Evolutionary conservation across 192 early-diverging fungal species (phyloP), one percentile per base, ranked within the genome.

Genomic region (Coemansia sp.): DNA sequence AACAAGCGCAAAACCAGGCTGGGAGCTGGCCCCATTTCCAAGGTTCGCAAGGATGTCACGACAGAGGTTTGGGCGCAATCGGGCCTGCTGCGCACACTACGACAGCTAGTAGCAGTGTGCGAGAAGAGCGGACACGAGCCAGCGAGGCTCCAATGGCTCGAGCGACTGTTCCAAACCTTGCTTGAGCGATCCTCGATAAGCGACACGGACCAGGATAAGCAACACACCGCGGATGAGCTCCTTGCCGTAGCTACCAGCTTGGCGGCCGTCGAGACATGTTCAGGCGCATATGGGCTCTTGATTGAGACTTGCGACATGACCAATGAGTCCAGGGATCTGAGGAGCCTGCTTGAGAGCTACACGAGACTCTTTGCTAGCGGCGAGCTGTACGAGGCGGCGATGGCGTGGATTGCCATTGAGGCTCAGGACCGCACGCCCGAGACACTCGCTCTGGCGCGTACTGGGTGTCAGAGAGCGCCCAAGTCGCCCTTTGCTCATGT

Each of bases 41-140:
- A 80, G 22, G 81, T 95, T 24, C 76, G 84, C 20, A 64, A 71
- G 1, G 81, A 87, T 36, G 91, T 95, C 1, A 84, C 87, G 56
- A 71, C 66, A 0, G 94, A 97, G 49, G 82, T 94, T 12, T 88
- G 84, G 60, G 72, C 47, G 8, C 68, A 80, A 38, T 93, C 92
- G 0, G 75, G 86, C 41, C 64, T 88, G 20, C 65, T 80, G 22
- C 46, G 60, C 4, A 80, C 77, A 7, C 47, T 79, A 10, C 53
- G 53, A 24, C 64, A 62, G 58, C 64, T 76, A 40, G 47, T 76
- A 15, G 53, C 27, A 31, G 47, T 56, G 35, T 40, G 63, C 40
- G 70, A 64, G 60, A 15, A 39, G 19, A 42, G 32, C 0, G 46
- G 68, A 2, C 32, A 41, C 32, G 51, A 59, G n/a, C 45, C 54